Evolutionary conservation across 345 rosid species (phyloP).

Genomic region (Stellera chamaejasme): DNA sequence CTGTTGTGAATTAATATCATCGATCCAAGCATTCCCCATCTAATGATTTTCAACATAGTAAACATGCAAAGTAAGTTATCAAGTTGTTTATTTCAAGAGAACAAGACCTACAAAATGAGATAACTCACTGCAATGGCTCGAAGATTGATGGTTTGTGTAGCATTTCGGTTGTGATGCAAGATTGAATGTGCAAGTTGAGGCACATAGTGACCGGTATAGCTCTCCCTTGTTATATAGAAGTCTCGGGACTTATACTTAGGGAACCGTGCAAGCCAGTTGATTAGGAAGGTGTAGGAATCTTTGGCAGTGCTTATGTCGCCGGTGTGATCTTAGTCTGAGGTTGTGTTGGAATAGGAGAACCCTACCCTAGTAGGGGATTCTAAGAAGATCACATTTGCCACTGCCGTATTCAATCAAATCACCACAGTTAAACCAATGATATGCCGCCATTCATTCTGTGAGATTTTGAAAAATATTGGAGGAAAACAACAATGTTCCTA

Average conservation of each 20-base stretch:
- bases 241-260: constrained; percentile 24
- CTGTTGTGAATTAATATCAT: constrained; percentile 30
- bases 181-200: constrained; percentile 10
- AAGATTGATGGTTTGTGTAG: constrained; percentile 22
- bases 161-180: constrained; percentile 16
- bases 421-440: too few relatives aligned
- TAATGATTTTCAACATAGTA: constrained; percentile 2
- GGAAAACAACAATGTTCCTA: not conserved
- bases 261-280: constrained; percentile 24
- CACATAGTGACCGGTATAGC: constrained; percentile 20
- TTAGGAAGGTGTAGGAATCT: constrained; percentile 26
- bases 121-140: constrained; percentile 24
- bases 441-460: too few relatives aligned
- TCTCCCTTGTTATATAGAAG: constrained; percentile 31
- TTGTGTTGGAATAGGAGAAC: too few relatives aligned
- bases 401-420: constrained; percentile 13
- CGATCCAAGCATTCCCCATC: constrained; percentile 54
- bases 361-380: too few relatives aligned
- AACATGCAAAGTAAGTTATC: too few relatives aligned
- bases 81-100: not conserved
- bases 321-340: too few relatives aligned
- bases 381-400: constrained; percentile 33
- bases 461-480: too few relatives aligned
- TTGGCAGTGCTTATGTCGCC: too few relatives aligned
- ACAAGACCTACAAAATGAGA: not conserved